A percentile compares a stretch with the other conserved stretches of the same genome.
Evolutionary conservation across 1,284 basidiomycete genomes (phyloP).

Genomic region (Cryptococcus sp.): DNA sequence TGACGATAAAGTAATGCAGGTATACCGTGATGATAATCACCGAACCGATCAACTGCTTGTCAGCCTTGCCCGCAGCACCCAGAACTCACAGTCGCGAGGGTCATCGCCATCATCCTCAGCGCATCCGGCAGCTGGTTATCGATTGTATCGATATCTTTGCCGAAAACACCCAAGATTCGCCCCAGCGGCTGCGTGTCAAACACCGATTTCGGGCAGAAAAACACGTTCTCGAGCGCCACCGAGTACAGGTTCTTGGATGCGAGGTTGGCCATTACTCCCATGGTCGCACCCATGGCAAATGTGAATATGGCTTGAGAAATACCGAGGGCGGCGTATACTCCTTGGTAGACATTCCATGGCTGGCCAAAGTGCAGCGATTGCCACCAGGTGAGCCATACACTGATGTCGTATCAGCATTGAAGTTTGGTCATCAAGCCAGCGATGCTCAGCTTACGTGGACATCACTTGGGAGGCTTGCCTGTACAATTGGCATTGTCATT

Average conservation of each 20-base stretch:
- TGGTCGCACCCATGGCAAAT: constrained; percentile 59
- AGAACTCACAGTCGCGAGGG: constrained; percentile 28
- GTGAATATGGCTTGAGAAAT: constrained; percentile 57
- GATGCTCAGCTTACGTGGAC: constrained; percentile 59
- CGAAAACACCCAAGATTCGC: constrained; percentile 62
- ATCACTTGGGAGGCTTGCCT: constrained; percentile 58
- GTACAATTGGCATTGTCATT: background rate
- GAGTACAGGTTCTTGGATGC: constrained; percentile 63
- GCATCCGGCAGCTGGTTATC: constrained; percentile 59
- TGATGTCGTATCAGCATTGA: constrained; percentile 57
- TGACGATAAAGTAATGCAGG: constrained; percentile 64
- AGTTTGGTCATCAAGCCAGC: constrained; percentile 66
- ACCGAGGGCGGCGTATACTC: constrained; percentile 65
- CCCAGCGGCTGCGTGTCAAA: constrained; percentile 67
- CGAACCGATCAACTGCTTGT: constrained; percentile 54
- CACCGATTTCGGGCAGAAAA: constrained; percentile 66
- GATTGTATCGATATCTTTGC: constrained; percentile 53
- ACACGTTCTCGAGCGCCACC: constrained; percentile 57
- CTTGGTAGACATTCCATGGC: constrained; percentile 61
- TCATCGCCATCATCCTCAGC: constrained; percentile 56
- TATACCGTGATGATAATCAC: constrained; percentile 65
- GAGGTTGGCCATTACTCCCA: constrained; percentile 59
- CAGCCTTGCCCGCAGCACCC: constrained; percentile 2
- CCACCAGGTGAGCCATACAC: constrained; percentile 66
- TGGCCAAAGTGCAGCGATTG: constrained; percentile 53